Base-by-base conservation (phyloP, 495 filamentous ascomycete species). In the Acidiella bohemica region DNA sequence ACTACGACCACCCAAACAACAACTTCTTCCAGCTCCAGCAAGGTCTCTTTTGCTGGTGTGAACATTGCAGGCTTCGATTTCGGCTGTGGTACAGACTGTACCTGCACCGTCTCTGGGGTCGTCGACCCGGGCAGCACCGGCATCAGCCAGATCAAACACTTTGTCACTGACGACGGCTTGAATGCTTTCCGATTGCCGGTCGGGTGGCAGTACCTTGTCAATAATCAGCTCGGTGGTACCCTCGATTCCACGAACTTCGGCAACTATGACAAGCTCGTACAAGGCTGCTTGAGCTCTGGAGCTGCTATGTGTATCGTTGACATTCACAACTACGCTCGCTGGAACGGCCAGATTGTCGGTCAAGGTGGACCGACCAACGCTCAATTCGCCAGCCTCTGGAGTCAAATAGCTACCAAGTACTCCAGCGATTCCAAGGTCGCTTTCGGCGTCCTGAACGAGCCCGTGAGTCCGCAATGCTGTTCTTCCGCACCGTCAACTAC, bases 361-460 rank as follows among this genome's bases (percentile, higher is more conserved):
- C 72, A 76, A 46, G 65, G 67, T 17, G 70, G 69, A 2, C 68
- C 72, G 2, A 66, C 63, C 5, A 65, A 75, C 49, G 66, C 58
- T 14, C 61, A 76, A n/a, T 71, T 78, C 38, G 62, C 63, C 4
- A 54, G 55, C 41, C 51, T 78, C 7, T 80, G 75, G 75, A 52
- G 47, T 4, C 65, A 73, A 50, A 48, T 80, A 7, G 75, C 75
- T 3, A 62, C 53, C 9, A 68, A 72, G 36, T 78, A 76, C 44
- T 63, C 59, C 14, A 35, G 23, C 6, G 40, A 64, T n/a, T 34
- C 57, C 4, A 68, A 65, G 11, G 57, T 75, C 18, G 54, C 67
- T n/a, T 76, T 78, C 54, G 73, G 73, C 25, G 53, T 77, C 31
- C 75, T 78, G 68, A 79, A 76, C 51, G 75, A 79, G 53, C 72